Conservation (phyloP, 371 early-diverging fungal genomes). For the Blyttiomyces sp. region DNA sequence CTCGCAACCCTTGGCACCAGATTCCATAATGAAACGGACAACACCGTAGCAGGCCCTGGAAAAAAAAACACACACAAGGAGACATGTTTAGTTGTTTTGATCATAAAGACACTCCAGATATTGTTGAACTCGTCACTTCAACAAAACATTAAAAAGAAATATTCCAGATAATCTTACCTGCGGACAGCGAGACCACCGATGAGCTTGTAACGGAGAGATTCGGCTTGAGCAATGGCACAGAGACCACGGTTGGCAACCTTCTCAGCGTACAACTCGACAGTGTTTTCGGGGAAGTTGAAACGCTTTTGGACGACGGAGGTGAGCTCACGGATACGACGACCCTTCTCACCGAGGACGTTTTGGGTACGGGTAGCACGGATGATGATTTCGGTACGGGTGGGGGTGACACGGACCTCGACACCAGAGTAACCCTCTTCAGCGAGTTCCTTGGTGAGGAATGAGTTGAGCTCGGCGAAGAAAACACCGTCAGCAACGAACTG, state of each 20-base stretch:
- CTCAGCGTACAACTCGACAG: constrained; percentile 98
- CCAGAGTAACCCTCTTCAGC: constrained; percentile 85
- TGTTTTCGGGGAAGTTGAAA: constrained; percentile 96
- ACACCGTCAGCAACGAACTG: constrained; percentile 99
- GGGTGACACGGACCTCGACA: constrained; percentile 98
- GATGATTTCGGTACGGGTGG: constrained; percentile 98
- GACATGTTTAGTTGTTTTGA: no score
- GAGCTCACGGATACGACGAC: constrained; percentile 97
- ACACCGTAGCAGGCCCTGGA: constrained; percentile 96
- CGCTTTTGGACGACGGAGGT: constrained; percentile 98
- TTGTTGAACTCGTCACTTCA: no score
- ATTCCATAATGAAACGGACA: constrained; percentile 98
- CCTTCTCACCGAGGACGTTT: constrained; percentile 98
- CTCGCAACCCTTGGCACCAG: constrained; percentile 99
- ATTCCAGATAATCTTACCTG: constrained; percentile 47
- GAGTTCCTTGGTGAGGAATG: constrained; percentile 93
- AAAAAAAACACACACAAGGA: background rate
- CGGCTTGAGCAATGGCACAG: constrained; percentile 98
- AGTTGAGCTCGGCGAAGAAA: constrained; percentile 99
- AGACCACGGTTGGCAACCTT: constrained; percentile 98
- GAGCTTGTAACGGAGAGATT: constrained; percentile 97
- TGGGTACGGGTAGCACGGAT: constrained; percentile 98
- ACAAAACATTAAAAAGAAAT: background rate
- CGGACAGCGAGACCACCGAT: constrained; percentile 96
- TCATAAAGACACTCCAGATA: no score